Percentiles rank a stretch among this genome's conserved stretches.
These are phyloP conservation scores for Mycena maculata DNA, from an alignment of 768 basidiomycete species.

Conservation along the genomic window DNA sequence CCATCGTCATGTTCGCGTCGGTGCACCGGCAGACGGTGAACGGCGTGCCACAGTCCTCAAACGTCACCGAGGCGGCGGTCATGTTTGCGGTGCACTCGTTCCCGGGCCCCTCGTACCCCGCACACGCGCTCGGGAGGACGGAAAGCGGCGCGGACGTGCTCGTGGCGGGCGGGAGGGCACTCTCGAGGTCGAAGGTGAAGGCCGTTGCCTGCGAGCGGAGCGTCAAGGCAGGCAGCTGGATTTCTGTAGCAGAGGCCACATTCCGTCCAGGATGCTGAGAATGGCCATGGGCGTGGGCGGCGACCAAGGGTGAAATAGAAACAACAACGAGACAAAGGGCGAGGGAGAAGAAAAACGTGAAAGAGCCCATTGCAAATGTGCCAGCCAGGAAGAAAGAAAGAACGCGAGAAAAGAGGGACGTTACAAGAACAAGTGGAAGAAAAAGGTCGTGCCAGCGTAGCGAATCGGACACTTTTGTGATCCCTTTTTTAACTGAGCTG, in stretches of 20 bases:
- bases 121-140: background rate
- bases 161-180: background rate
- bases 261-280: background rate
- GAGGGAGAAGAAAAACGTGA: background rate
- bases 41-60: conserved; percentile 17
- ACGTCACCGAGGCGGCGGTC: background rate
- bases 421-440: background rate
- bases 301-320: too few relatives aligned
- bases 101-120: background rate
- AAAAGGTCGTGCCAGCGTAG: background rate
- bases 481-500: too few relatives aligned
- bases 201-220: background rate
- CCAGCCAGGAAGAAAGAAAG: background rate
- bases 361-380: background rate
- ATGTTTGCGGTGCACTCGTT: conserved; percentile 4
- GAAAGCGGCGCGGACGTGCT: background rate
- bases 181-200: conserved; percentile 12
- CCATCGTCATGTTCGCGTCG: conserved; percentile 16
- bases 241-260: background rate
- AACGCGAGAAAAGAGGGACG: background rate
- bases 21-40: conserved; percentile 19
- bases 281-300: background rate
- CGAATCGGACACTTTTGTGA: too few relatives aligned
- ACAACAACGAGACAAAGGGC: background rate
- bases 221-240: background rate